These are phyloP conservation scores for Tuber borchii DNA, from an alignment of 495 filamentous ascomycete species.

Conservation along the genomic window DNA sequence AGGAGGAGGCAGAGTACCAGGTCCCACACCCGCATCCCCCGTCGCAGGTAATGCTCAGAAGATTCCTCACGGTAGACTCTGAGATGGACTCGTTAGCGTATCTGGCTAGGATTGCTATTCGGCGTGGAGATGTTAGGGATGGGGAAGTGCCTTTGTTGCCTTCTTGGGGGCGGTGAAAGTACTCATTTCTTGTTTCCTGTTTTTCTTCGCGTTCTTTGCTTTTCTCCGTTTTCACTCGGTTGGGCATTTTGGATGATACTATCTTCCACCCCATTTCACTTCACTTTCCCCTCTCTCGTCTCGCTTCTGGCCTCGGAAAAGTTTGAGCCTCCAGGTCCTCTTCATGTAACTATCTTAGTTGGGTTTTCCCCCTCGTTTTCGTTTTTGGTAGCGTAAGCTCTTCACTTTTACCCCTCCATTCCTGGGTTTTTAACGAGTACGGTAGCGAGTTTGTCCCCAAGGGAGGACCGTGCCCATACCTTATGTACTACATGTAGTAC, in stretches of 20 bases:
- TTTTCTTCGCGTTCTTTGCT: conserved; percentile 6
- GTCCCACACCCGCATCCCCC: conserved; percentile 11
- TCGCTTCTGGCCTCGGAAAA: background rate
- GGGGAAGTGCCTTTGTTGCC: conserved; percentile 6
- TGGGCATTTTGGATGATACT: background rate
- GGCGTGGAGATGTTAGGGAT: conserved; percentile 16
- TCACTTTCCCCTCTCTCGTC: conserved; percentile 3
- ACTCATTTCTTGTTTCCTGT: background rate
- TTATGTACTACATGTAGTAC: background rate
- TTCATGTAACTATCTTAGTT: conserved; percentile 8
- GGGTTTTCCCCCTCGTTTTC: background rate
- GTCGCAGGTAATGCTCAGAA: conserved; percentile 17
- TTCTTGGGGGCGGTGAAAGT: background rate
- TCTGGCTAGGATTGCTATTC: conserved; percentile 26
- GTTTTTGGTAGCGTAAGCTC: background rate
- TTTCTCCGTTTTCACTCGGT: conserved; percentile 11
- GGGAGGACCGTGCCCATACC: background rate
- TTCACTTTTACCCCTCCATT: background rate
- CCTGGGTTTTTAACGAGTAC: background rate
- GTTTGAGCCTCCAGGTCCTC: background rate
- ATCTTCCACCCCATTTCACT: background rate
- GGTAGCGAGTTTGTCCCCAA: background rate
- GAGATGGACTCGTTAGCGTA: conserved; percentile 23
- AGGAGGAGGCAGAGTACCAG: conserved; percentile 3
- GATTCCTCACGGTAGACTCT: conserved; percentile 27